Base-by-base conservation (phyloP, 176 grass and related monocot species). In the Canna indica region DNA sequence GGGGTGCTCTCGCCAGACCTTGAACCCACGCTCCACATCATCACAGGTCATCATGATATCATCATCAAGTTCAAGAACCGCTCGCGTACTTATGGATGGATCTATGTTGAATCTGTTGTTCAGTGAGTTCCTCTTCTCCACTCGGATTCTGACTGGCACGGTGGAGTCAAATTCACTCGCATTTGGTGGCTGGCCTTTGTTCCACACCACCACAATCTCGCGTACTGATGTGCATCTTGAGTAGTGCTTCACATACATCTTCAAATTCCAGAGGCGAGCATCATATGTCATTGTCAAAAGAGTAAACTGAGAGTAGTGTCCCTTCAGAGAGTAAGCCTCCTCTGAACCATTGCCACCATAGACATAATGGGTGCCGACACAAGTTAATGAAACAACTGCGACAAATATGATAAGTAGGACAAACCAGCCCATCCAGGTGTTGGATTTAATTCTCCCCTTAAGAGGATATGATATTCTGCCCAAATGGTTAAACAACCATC, bases 31-130 rank as follows among this genome's bases (percentile, higher is more conserved):
- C 80, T 97, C 93, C 57, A 92, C 73, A 67, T 97, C 93, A 72
- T 92, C 88, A 72, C 93, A 97, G 66, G 86, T 50, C 88, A 97
- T 91, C 77, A 92, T 92, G 77, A 97, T 97, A 77, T 97, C 93
- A 81, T 97, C 93, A 82, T 97, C 93, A n/a, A 97, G 87, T 71
- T 92, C 88, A 63, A 97, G 80, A 74, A 97, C 84, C 74, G 86
- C 88, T 64, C 64, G 72, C 31, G 86, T 97, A 65, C 80, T 87
- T 87, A 97, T 92, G 64, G 84, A 73, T 36, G 34, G 62, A 45
- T 97, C 93, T 73, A 87, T 72, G 38, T 92, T 90, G 69, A 97
- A 97, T 81, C 93, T 90, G 75, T 92, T 97, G 61, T 92, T 97
- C 75, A 97, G 73, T 58, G 82, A 81, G 72, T 97, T 97, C 61